Evolutionary conservation across 441 rosid genomes (phyloP).

Genomic region (Populus hybrid): DNA sequence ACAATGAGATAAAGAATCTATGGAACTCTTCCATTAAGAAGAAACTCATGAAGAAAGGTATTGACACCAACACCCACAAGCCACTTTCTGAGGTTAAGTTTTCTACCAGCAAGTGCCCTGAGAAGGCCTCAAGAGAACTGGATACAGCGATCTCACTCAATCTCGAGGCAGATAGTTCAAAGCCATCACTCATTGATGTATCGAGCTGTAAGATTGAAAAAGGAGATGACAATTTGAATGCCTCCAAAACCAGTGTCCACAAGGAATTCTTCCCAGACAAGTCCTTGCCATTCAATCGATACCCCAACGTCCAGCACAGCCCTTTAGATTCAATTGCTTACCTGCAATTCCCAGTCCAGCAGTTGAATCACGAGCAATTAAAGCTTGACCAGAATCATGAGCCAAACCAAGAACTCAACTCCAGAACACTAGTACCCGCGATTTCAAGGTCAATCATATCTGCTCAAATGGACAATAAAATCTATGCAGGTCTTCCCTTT

Average conservation of each 20-base stretch:
- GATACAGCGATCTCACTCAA: background rate
- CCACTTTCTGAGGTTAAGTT: background rate
- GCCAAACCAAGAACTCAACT: background rate
- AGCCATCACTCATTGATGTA: background rate
- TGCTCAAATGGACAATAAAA: background rate
- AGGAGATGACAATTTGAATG: background rate
- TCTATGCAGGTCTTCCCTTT: background rate
- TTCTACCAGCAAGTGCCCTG: background rate
- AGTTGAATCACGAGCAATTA: background rate
- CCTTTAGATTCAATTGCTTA: background rate
- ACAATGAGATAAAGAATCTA: background rate
- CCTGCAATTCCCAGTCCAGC: background rate
- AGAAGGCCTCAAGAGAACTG: background rate
- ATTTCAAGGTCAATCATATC: background rate
- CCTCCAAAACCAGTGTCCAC: background rate
- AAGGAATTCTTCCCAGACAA: background rate
- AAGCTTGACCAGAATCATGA: background rate
- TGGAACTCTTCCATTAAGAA: background rate
- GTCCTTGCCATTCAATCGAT: background rate
- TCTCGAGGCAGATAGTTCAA: background rate
- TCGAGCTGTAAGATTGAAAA: background rate
- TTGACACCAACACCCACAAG: background rate
- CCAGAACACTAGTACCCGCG: background rate
- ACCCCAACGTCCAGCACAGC: background rate
- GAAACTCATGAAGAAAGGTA: background rate